Base-by-base conservation (phyloP, 352 stramenopile species). In the Globisporangium alternatum region DNA sequence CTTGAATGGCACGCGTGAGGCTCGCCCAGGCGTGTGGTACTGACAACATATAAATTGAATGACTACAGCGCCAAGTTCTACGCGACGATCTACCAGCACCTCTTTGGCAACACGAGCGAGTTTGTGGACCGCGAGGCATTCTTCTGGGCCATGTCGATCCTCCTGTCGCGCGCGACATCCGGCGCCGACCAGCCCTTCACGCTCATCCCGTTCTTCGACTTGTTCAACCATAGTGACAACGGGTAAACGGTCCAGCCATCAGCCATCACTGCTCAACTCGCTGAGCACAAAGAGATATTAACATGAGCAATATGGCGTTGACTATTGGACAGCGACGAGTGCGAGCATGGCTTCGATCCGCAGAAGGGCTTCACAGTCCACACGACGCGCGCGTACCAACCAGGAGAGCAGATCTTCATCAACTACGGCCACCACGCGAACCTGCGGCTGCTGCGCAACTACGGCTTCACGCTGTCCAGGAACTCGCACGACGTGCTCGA, bases 151-250 rank as follows among this genome's bases (percentile, higher is more conserved):
- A 83, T 93, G 30, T 90, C 84, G 22, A 75, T 93, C 47, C 73
- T 93, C 56, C 86, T 93, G 77, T 93, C 84, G 5, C 80, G 86
- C 48, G 86, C 86, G 45, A 93, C 86, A 56, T 93, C 84, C 13
- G 83, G 83, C 12, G 71, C 76, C 30, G 56, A 78, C 35, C 86
- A 93, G 69, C 86, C 86, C 28, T 95, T 95, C 73, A 78, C 84
- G 22, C 75, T 95, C 17, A 88, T 93, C 33, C 86, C 86, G 35
- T 91, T 93, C 68, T 93, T 95, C 59, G 86, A 95, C 74, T 95
- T 78, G 80, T 93, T 93, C 67, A 93, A 95, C 59, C 86, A 95
- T 57, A 69, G 71, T 30, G 71, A 85, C 51, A 72, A 74, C 21
- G 74, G 81, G 83, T 92, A 74, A 31, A 65, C 22, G 17, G 19